Conservation (phyloP, 352 stramenopile species). For the Pythium phragmitis region DNA sequence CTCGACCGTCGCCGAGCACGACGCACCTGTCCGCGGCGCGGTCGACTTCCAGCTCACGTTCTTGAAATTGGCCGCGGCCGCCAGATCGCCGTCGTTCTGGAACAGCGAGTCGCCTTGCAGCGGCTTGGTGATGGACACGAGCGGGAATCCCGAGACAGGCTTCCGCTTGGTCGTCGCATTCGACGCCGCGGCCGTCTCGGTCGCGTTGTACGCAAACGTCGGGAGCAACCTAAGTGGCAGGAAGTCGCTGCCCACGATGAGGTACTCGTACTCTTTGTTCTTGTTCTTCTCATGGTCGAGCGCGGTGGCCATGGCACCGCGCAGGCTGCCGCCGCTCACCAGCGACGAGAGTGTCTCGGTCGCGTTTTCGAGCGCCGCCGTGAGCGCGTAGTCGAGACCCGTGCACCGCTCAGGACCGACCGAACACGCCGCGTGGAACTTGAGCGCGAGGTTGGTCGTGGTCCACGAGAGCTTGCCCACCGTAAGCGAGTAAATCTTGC, state of each 20-base stretch:
- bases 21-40: neutral
- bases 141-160: slow-evolving; percentile 17
- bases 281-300: neutral
- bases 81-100: slow-evolving; percentile 33
- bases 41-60: slow-evolving; percentile 27
- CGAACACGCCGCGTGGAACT: slow-evolving; percentile 41
- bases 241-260: slow-evolving; percentile 41
- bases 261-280: slow-evolving; percentile 21
- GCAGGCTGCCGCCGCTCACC: slow-evolving; percentile 12
- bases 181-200: slow-evolving; percentile 29
- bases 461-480: slow-evolving; percentile 41
- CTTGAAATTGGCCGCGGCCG: slow-evolving; percentile 27
- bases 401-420: slow-evolving; percentile 23
- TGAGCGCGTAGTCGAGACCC: slow-evolving; percentile 38
- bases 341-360: slow-evolving; percentile 1
- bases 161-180: slow-evolving; percentile 1
- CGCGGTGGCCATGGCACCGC: slow-evolving; percentile 5
- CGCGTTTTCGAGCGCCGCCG: slow-evolving; percentile 12
- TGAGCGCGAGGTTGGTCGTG: slow-evolving; percentile 33
- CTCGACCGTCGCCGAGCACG: slow-evolving; percentile 43
- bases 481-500: slow-evolving; percentile 46
- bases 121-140: slow-evolving; percentile 37
- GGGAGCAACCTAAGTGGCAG: slow-evolving; percentile 34
- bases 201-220: slow-evolving; percentile 39
- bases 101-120: slow-evolving; percentile 6